Conservation (phyloP, 345 rosid species). For the Moringa oleifera region DNA sequence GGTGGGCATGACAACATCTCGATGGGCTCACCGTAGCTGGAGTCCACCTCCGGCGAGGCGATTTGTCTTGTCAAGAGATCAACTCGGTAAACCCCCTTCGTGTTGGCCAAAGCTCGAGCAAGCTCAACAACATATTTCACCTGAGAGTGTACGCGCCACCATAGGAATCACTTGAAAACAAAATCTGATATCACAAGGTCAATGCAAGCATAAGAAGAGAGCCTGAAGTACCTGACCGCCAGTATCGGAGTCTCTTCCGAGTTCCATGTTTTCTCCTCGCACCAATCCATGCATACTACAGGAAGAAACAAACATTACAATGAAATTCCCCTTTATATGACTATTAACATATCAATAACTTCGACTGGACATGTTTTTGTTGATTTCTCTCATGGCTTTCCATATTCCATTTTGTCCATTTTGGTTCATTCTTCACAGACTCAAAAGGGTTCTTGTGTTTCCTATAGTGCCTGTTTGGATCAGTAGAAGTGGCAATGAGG, state of each 20-base stretch:
- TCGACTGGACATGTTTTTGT: no score
- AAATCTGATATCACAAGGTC: no score
- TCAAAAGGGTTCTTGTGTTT: no score
- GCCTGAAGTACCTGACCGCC: slow-evolving; percentile 73
- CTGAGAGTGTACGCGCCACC: no score
- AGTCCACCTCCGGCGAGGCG: slow-evolving; percentile 58
- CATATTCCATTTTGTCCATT: no score
- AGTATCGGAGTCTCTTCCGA: slow-evolving; percentile 75
- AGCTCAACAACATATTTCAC: slow-evolving; percentile 73
- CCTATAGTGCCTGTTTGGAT: no score
- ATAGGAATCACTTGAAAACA: no score
- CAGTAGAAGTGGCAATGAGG: background rate
- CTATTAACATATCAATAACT: background rate
- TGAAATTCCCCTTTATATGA: background rate
- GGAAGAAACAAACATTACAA: slow-evolving; percentile 1
- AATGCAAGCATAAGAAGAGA: no score
- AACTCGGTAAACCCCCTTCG: slow-evolving; percentile 52
- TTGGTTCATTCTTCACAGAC: no score
- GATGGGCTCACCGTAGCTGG: slow-evolving; percentile 62
- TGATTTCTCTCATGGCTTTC: no score
- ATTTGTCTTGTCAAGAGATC: slow-evolving; percentile 68
- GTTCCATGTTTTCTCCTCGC: slow-evolving; percentile 82
- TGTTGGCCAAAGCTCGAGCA: slow-evolving; percentile 58
- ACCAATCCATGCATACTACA: slow-evolving; percentile 60
- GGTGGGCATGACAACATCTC: slow-evolving; percentile 78